These are phyloP conservation scores for Aspergillus puulaauensis DNA, from an alignment of 2,329 filamentous ascomycete species.

Conservation along the genomic window DNA sequence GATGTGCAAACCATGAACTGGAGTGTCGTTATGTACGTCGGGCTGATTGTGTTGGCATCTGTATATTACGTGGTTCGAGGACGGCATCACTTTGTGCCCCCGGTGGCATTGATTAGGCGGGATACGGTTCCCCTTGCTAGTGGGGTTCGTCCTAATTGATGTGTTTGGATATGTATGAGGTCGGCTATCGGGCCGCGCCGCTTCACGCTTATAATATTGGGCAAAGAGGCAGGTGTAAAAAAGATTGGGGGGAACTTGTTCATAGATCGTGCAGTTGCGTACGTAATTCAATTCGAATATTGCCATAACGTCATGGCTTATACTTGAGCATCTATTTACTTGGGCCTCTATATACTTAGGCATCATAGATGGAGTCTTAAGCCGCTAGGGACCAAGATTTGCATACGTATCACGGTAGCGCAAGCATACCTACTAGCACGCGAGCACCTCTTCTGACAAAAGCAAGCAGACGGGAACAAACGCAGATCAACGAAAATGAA, in stretches of 20 bases:
- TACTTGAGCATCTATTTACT: no score
- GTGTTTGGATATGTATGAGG: not conserved
- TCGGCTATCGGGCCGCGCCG: not conserved
- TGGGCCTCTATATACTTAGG: no score
- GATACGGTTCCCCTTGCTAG: slow-evolving; percentile 10
- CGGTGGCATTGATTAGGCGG: slow-evolving; percentile 37
- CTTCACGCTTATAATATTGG: no score
- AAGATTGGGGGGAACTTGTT: no score
- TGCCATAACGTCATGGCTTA: no score
- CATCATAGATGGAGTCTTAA: no score
- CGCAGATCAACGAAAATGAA: not conserved
- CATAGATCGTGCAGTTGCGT: no score
- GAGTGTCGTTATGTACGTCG: slow-evolving; percentile 48
- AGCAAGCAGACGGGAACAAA: not conserved
- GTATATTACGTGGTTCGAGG: slow-evolving; percentile 45
- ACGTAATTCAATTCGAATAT: no score
- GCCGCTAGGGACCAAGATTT: no score
- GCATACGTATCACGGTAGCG: no score
- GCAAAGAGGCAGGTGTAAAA: no score
- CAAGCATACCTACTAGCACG: no score
- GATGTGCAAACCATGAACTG: slow-evolving; percentile 47
- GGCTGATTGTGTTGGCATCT: slow-evolving; percentile 44
- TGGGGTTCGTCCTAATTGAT: not conserved
- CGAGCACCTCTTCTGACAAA: not conserved
- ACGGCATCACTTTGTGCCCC: slow-evolving; percentile 41